Evolutionary conservation across 1,139 yeast species (phyloP), one percentile per base, ranked within the genome.

Genomic region (Hyphopichia khmerensis): DNA sequence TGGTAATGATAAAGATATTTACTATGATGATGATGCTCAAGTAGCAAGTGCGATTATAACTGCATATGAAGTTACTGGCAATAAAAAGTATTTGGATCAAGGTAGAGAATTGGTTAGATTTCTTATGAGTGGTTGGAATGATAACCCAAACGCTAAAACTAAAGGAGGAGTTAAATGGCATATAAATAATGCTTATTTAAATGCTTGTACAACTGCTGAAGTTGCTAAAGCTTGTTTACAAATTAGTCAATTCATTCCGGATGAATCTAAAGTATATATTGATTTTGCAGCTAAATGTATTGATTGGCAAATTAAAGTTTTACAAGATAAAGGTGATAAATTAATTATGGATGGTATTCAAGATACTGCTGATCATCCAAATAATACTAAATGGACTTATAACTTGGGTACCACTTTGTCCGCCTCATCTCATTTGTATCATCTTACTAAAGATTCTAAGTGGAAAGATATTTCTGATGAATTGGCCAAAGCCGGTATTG

Each of bases 11-110:
- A 67, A 67, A 38, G 90, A 84, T 57, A 79, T 84, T 39, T 83
- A 84, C 59, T 84, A 81, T 51, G 91, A 84, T 57, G 91, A 84
- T 55, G 86, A 84, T 56, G 91, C 90, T 4, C 91, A 84, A 57
- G 82, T 83, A 14, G 84, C 87, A 16, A 73, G 84, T 51, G 85
- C 85, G 10, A 71, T 82, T 54, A 65, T 84, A 44, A 75, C 84
- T 1, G 87, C 88, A 1, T 84, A 80, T 55, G 89, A 84, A 53
- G 88, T 81, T 19, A 82, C 89, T 1, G 78, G 79, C 1, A 75
- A 82, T 48, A 66, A 65, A 50, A 64, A 65, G 40, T 80, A 68
- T 54, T 66, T 84, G 49, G 82, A 78, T 49, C 72, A 72, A 54
- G 86, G 82, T 7, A 69, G 80, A 41, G 87, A 80, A 51, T 67